Evolutionary conservation across 208 protist genomes (phyloP), one percentile per base, ranked within the genome.

Genomic region (Trypanosoma avium): DNA sequence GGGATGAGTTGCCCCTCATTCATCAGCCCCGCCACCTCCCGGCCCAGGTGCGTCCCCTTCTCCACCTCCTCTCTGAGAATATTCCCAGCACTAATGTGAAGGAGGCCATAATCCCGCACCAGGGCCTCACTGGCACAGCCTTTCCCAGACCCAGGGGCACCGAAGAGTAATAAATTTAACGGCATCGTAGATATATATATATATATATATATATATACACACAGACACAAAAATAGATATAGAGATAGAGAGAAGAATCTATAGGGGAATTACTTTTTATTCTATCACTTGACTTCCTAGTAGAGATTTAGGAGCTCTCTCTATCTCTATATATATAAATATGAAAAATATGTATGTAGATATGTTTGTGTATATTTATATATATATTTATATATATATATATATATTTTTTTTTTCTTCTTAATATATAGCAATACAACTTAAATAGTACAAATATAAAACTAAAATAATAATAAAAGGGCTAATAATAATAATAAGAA

Each of bases 21-120:
- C 76, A 97, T 92, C 26, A 83, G 66, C 0, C 54, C 50, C 29
- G 55, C 75, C 45, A 79, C 75, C 60, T 79, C 10, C 35, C 69
- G 73, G 0, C 93, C 93, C 5, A 95, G 33, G 13, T 67, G 60
- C 12, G 86, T 81, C 61, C 68, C 62, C 22, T 70, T 69, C 46
- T 71, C 65, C 59, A 95, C 79, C 73, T 98, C 97, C 36, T 79
- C 80, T 32, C 97, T 82, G 36, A 99, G 78, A 13, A 98, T 59
- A 38, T 97, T 83, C 35, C 97, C 95, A 1, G 88, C 82, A 40
- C 81, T 94, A 26, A 98, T 67, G 74, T 97, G 92, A 8, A 85
- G 54, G 30, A 92, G 76, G 26, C 81, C 81, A 55, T 88, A 97
- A 27, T 97, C 72, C 36, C 80, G 67, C 12, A 95, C 93, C 2